A percentile compares a stretch with the other conserved stretches of the same genome.
These are phyloP conservation scores for Brassica cretica DNA, from an alignment of 345 rosid genomes.

Conservation along the genomic window DNA sequence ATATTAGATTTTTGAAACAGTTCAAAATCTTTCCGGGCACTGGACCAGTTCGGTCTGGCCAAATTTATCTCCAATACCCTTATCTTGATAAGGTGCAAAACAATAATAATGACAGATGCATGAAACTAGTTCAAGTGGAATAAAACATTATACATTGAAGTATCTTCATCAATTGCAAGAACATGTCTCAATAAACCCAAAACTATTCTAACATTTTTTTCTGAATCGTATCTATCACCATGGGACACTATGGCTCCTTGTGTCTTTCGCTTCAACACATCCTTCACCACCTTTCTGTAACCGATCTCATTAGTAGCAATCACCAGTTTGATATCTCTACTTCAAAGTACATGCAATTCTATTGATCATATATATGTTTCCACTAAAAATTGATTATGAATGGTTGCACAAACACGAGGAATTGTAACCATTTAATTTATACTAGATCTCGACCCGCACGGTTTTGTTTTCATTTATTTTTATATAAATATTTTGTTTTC, in stretches of 20 bases:
- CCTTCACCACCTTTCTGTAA: slow-evolving; percentile 18
- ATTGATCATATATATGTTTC: neutral
- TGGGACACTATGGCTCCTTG: slow-evolving; percentile 39
- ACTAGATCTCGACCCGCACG: too few species aligned
- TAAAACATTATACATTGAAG: slow-evolving; percentile 24
- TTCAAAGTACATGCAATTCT: neutral
- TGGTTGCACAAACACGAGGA: slow-evolving; percentile 3
- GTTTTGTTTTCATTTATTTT: too few species aligned
- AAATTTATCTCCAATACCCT: slow-evolving; percentile 15
- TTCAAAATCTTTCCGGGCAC: neutral
- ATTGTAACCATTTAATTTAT: neutral
- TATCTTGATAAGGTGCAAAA: slow-evolving; percentile 34
- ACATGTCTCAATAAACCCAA: slow-evolving; percentile 37
- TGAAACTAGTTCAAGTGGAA: slow-evolving; percentile 40
- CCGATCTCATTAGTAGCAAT: slow-evolving; percentile 20
- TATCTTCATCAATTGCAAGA: slow-evolving; percentile 35
- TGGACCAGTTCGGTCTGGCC: slow-evolving; percentile 31
- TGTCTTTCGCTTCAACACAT: slow-evolving; percentile 31
- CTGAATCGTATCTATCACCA: slow-evolving; percentile 42
- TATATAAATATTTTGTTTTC: too few species aligned
- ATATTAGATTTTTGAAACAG: neutral
- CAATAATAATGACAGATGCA: slow-evolving; percentile 40
- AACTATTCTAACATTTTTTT: slow-evolving; percentile 27
- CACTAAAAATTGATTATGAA: neutral
- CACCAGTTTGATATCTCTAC: neutral